A percentile compares a stretch with the other conserved stretches of the same genome.
Evolutionary conservation across 1,284 basidiomycete genomes (phyloP).

Genomic region (Pyrrhoderma lamaoense): DNA sequence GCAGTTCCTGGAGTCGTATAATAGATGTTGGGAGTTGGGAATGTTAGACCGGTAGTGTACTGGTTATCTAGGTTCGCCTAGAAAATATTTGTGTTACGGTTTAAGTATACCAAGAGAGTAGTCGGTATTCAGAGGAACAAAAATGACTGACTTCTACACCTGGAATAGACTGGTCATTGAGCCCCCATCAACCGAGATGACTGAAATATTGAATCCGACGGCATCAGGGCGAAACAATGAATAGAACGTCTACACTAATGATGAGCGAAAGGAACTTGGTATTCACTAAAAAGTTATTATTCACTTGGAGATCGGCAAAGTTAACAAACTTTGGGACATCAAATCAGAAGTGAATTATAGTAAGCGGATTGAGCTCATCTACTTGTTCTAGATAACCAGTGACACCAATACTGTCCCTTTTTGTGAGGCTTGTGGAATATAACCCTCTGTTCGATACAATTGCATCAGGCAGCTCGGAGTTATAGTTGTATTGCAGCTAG

Average conservation of each 20-base stretch:
- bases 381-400: conserved; percentile 21
- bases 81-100: too few species aligned
- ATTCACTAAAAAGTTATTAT: background rate
- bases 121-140: conserved; percentile 20
- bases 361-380: conserved; percentile 15
- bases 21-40: conserved; percentile 26
- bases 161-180: conserved; percentile 25
- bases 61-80: conserved; percentile 30
- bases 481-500: conserved; percentile 21
- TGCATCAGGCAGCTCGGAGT: conserved; percentile 21
- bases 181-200: conserved; percentile 27
- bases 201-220: conserved; percentile 24
- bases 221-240: conserved; percentile 26
- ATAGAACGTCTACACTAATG: conserved; percentile 19
- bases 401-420: conserved; percentile 20
- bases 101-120: conserved; percentile 1
- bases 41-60: conserved; percentile 23
- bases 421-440: conserved; percentile 16
- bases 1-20: conserved; percentile 24
- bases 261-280: background rate
- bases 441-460: conserved; percentile 18
- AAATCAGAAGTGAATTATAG: background rate
- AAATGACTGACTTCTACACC: conserved; percentile 21
- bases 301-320: conserved; percentile 24
- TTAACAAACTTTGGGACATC: conserved; percentile 19